Conservation (phyloP, 1,284 basidiomycete genomes). For the Moesziomyces sp. region DNA sequence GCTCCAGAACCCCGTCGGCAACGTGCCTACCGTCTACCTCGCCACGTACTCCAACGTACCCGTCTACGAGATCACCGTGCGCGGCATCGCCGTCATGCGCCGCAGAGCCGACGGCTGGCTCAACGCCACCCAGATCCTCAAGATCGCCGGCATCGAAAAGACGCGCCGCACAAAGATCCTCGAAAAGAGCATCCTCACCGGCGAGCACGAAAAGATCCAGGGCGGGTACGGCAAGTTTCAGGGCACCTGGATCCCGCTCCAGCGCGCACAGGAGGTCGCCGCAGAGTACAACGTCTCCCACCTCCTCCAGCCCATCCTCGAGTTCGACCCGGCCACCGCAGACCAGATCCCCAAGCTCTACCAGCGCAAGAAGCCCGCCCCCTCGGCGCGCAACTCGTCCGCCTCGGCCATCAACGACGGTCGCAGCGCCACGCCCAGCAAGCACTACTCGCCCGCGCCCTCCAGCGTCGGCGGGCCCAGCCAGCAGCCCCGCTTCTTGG, state of each 20-base stretch:
- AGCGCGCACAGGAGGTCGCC: conserved; percentile 63
- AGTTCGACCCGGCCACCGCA: conserved; percentile 63
- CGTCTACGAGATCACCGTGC: conserved; percentile 73
- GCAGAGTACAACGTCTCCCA: conserved; percentile 65
- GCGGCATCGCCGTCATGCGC: conserved; percentile 98
- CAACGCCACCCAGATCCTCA: conserved; percentile 98
- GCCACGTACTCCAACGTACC: conserved; percentile 69
- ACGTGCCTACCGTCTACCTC: conserved; percentile 62
- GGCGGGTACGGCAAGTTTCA: conserved; percentile 99
- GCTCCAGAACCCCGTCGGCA: conserved; percentile 42
- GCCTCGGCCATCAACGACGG: conserved; percentile 41
- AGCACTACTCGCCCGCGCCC: conserved; percentile 35
- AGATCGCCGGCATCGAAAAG: conserved; percentile 98
- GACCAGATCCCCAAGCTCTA: conserved; percentile 56
- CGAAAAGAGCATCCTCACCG: conserved; percentile 95
- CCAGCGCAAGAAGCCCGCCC: conserved; percentile 45
- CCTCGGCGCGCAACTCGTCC: conserved; percentile 52
- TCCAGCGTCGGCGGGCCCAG: conserved; percentile 44
- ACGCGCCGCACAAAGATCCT: conserved; percentile 95
- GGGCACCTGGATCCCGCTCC: conserved; percentile 82
- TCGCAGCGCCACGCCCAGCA: conserved; percentile 25
- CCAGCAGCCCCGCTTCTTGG: conserved; percentile 60
- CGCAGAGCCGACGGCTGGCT: conserved; percentile 87
- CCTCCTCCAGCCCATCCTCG: conserved; percentile 64
- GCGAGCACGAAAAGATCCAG: conserved; percentile 98